Conservation (phyloP, 2,329 filamentous ascomycete species). For the Trichocomaceae sp. region DNA sequence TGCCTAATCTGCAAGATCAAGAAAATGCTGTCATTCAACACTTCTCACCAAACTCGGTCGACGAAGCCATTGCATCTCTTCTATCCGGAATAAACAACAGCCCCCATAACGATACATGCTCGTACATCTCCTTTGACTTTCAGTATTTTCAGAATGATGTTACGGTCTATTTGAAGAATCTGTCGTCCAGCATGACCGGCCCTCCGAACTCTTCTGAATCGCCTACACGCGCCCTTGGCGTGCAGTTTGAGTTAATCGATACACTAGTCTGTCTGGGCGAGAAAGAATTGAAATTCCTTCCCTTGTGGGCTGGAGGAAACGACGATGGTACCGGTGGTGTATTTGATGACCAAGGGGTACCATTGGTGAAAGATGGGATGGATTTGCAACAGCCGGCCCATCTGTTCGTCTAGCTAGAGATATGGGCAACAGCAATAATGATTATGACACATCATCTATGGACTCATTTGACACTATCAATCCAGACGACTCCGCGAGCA, state of each 20-base stretch:
- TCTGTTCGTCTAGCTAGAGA: slow-evolving; percentile 22
- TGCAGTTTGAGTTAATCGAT: slow-evolving; percentile 26
- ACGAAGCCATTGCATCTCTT: not conserved
- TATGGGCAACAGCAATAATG: slow-evolving; percentile 7
- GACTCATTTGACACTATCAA: slow-evolving; percentile 22
- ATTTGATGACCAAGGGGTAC: slow-evolving; percentile 35
- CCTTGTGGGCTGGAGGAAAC: slow-evolving; percentile 58
- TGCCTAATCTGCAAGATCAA: slow-evolving; percentile 6
- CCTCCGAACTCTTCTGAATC: not conserved
- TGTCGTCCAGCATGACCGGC: not conserved
- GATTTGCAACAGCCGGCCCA: slow-evolving; percentile 33
- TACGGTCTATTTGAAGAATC: not conserved
- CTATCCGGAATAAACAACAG: not conserved
- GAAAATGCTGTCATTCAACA: not conserved
- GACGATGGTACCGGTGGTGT: slow-evolving; percentile 48
- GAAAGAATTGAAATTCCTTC: slow-evolving; percentile 56
- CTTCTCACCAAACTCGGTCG: not conserved
- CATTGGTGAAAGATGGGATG: slow-evolving; percentile 25
- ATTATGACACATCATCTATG: slow-evolving; percentile 18
- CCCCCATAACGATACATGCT: not conserved
- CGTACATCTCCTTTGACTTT: not conserved
- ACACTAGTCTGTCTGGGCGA: slow-evolving; percentile 48
- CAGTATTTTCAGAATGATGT: not conserved
- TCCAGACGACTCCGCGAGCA: slow-evolving; percentile 25
- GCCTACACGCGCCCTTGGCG: not conserved